A percentile compares a stretch with the other conserved stretches of the same genome.
These are phyloP conservation scores for Solanum lycopersicoides DNA, from an alignment of 257 asterid genomes.

Conservation along the genomic window DNA sequence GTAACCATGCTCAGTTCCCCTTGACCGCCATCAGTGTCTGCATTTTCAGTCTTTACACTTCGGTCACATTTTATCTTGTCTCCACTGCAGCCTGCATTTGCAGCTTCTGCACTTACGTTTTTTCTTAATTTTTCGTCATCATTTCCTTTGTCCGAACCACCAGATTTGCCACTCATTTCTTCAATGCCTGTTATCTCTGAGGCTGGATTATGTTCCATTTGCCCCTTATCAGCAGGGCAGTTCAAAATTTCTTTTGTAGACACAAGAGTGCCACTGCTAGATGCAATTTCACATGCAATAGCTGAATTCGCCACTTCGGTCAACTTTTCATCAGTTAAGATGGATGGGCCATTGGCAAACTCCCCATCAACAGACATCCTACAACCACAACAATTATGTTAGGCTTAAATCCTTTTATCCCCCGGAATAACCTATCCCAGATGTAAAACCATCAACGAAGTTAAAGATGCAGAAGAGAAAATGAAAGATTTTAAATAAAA, in stretches of 20 bases:
- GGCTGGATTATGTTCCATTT: neutral
- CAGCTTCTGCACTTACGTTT: neutral
- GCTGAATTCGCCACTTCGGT: neutral
- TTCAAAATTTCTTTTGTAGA: neutral
- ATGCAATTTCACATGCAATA: neutral
- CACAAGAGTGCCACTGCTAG: neutral
- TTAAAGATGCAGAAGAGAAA: neutral
- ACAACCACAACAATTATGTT: neutral
- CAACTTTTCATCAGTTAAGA: neutral
- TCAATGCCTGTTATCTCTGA: neutral
- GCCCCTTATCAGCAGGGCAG: neutral
- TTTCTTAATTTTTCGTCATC: neutral
- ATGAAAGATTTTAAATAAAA: neutral
- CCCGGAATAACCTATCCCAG: neutral
- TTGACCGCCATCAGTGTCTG: neutral
- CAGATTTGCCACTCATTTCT: neutral
- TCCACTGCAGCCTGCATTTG: neutral
- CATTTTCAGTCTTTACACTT: neutral
- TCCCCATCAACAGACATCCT: constrained; percentile 2
- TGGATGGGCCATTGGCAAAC: neutral
- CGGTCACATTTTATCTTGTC: neutral
- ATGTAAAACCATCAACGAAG: neutral
- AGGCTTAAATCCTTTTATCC: neutral
- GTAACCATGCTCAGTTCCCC: neutral
- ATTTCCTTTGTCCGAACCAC: neutral